Evolutionary conservation across 306 rosid species (phyloP).

Genomic region (Psophocarpus tetragonolobus): DNA sequence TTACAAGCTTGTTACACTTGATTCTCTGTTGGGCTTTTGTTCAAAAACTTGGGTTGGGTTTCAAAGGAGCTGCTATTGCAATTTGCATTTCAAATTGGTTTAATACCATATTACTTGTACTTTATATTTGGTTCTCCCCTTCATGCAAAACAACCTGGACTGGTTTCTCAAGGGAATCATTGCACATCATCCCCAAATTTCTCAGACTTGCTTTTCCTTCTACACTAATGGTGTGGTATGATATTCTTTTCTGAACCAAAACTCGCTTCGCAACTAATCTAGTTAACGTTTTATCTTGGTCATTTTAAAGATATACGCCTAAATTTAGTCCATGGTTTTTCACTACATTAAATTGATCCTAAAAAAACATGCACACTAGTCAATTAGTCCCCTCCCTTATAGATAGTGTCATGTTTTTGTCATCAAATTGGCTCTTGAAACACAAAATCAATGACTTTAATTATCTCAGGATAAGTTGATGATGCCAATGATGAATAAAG

Average conservation of each 20-base stretch:
- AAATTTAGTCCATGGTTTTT: not conserved
- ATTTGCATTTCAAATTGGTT: conserved; percentile 63
- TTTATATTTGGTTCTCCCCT: conserved; percentile 59
- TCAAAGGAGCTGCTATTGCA: conserved; percentile 69
- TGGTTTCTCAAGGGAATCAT: conserved; percentile 60
- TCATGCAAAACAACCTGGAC: conserved; percentile 65
- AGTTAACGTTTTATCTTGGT: not conserved
- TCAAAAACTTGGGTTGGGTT: conserved; percentile 55
- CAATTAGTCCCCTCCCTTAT: not conserved
- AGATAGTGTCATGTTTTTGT: not conserved
- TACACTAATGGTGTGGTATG: conserved; percentile 57
- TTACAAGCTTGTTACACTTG: conserved; percentile 48
- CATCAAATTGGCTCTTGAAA: not conserved
- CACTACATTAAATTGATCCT: not conserved
- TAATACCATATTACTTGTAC: conserved; percentile 44
- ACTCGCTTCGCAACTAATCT: not conserved
- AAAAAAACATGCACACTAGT: not conserved
- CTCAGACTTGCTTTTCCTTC: conserved; percentile 68
- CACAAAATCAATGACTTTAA: not conserved
- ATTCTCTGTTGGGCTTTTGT: conserved; percentile 61
- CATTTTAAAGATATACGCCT: not conserved
- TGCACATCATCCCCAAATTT: conserved; percentile 45
- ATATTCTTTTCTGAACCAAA: not conserved
- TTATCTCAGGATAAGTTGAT: not conserved
- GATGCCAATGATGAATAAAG: not conserved